Conservation (phyloP, 2,329 filamentous ascomycete genomes). For the Zarea fungicola region DNA sequence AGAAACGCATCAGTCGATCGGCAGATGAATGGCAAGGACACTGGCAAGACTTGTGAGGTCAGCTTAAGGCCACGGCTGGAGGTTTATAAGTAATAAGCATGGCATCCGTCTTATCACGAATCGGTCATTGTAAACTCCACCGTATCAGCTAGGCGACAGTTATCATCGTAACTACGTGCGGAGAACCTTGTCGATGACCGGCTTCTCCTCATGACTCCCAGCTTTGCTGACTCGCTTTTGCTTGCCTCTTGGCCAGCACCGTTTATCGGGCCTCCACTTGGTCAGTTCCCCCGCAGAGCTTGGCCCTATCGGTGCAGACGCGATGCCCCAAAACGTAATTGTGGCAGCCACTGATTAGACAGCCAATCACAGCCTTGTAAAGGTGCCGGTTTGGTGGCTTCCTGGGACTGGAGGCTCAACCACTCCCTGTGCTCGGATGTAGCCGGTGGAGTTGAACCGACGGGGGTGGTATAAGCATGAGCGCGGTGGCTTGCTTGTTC, state of each 20-base stretch:
- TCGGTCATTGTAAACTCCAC: not conserved
- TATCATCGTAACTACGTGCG: not conserved
- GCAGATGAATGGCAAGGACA: not conserved
- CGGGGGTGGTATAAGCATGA: not conserved
- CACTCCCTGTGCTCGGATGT: not conserved
- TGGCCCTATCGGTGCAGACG: not conserved
- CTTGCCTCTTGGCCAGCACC: not conserved
- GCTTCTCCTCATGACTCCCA: not conserved
- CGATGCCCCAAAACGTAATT: not conserved
- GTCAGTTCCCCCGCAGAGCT: conserved; percentile 2
- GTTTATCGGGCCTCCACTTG: conserved; percentile 1
- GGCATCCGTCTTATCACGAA: not conserved
- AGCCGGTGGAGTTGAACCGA: not conserved
- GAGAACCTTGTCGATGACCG: not conserved
- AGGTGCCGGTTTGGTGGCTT: not conserved
- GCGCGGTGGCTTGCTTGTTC: not conserved
- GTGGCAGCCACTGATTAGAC: not conserved
- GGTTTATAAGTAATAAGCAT: not conserved
- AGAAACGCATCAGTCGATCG: not conserved
- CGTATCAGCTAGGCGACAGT: not conserved
- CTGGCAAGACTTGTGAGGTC: not conserved
- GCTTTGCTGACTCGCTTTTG: not conserved
- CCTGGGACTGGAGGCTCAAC: not conserved
- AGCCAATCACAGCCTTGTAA: conserved; percentile 1
- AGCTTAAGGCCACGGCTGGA: not conserved